phyloP scores from a whole-genome alignment of 2,329 filamentous ascomycete genomes.

The Lachnellula suecica region DNA sequence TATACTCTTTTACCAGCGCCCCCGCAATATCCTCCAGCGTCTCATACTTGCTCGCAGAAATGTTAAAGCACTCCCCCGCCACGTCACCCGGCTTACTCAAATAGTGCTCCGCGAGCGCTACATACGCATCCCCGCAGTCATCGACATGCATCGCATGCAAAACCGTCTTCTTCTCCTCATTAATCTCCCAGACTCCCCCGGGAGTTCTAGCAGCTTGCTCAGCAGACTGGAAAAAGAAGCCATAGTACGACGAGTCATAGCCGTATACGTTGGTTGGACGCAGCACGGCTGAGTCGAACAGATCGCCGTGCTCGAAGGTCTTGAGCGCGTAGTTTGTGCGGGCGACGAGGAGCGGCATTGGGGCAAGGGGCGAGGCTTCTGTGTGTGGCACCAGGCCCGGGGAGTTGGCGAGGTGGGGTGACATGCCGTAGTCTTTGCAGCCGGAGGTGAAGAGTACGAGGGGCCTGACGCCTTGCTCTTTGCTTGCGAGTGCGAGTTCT shows the following conservation, averaged over 20 bases:
- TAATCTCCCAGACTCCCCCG: conserved; percentile 34
- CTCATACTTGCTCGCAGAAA: conserved; percentile 45
- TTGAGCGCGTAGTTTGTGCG: conserved; percentile 35
- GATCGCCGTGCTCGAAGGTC: conserved; percentile 38
- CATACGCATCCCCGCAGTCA: conserved; percentile 48
- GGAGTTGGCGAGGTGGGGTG: conserved; percentile 31
- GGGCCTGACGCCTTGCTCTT: conserved; percentile 35
- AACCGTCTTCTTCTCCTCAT: conserved; percentile 37
- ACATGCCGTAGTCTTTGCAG: conserved; percentile 49
- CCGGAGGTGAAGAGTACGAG: conserved; percentile 47
- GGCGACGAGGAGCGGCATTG: conserved; percentile 25
- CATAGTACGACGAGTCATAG: conserved; percentile 39
- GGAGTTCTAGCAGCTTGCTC: conserved; percentile 18
- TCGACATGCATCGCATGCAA: conserved; percentile 49
- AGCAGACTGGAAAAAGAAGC: conserved; percentile 31
- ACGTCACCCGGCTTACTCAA: conserved; percentile 34
- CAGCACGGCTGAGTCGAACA: conserved; percentile 44
- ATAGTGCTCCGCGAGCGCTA: conserved; percentile 38
- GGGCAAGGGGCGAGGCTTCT: conserved; percentile 40
- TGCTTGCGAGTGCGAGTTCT: conserved; percentile 34
- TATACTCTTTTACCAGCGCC: conserved; percentile 42
- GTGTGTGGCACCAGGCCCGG: conserved; percentile 40
- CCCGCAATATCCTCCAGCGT: conserved; percentile 39
- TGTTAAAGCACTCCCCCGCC: conserved; percentile 43
- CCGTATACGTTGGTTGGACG: conserved; percentile 49